Evolutionary conservation across 2,329 filamentous ascomycete genomes (phyloP).

Genomic region (Myriosclerotinia curreyana): DNA sequence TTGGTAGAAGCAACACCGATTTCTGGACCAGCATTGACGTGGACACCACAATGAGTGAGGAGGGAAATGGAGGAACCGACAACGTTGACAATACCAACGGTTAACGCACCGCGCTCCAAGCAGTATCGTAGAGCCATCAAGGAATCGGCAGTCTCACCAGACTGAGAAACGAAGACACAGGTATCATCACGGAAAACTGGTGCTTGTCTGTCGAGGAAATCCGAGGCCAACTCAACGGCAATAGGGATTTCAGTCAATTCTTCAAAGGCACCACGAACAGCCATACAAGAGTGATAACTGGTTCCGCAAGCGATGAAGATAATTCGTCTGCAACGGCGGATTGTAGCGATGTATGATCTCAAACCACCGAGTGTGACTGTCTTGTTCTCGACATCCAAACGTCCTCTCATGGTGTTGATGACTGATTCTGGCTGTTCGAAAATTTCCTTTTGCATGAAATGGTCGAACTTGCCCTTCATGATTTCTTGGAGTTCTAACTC

Average conservation of each 20-base stretch:
- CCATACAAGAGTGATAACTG: constrained; percentile 99
- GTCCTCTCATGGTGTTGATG: constrained; percentile 99
- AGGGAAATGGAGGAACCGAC: constrained; percentile 98
- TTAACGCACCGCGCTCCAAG: constrained; percentile 93
- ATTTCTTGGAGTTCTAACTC: constrained; percentile 99
- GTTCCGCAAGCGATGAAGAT: constrained; percentile 99
- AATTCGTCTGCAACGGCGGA: constrained; percentile 92
- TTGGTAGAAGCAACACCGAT: constrained; percentile 99
- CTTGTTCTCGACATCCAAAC: constrained; percentile 90
- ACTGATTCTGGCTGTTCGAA: constrained; percentile 99
- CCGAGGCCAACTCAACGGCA: constrained; percentile 91
- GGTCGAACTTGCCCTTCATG: constrained; percentile 99
- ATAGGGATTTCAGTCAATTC: constrained; percentile 98
- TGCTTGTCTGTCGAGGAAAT: constrained; percentile 94
- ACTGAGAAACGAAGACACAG: constrained; percentile 98
- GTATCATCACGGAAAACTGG: constrained; percentile 99
- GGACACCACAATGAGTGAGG: constrained; percentile 98
- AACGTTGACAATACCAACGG: constrained; percentile 97
- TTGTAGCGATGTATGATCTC: constrained; percentile 93
- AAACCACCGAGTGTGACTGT: constrained; percentile 93
- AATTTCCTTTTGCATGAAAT: constrained; percentile 99
- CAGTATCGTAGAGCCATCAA: constrained; percentile 97
- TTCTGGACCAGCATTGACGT: constrained; percentile 98
- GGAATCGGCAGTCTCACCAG: constrained; percentile 96
- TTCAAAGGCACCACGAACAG: constrained; percentile 95